phyloP scores from a whole-genome alignment of 2,329 filamentous ascomycete genomes.

The Achaetomium macrosporum region DNA sequence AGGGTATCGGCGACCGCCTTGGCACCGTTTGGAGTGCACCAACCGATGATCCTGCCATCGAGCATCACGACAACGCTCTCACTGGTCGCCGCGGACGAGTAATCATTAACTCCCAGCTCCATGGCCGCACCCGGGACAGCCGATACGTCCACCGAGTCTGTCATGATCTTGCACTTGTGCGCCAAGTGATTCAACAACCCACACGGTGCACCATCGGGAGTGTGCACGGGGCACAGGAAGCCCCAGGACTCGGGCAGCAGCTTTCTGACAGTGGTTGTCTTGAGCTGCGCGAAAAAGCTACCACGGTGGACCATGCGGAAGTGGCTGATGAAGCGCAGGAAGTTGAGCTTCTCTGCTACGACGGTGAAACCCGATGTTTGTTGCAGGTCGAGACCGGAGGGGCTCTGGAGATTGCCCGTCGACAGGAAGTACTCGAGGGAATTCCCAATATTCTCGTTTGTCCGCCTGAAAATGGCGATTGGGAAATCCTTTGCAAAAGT shows the following conservation, averaged over 20 bases:
- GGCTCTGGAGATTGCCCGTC: conserved; percentile 87
- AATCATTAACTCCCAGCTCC: conserved; percentile 71
- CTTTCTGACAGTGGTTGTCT: conserved; percentile 95
- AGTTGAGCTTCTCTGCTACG: conserved; percentile 98
- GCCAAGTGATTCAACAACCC: conserved; percentile 91
- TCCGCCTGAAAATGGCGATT: conserved; percentile 67
- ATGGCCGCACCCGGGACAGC: conserved; percentile 66
- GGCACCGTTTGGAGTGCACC: conserved; percentile 80
- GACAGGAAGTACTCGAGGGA: conserved; percentile 92
- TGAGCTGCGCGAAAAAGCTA: conserved; percentile 96
- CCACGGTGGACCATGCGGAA: conserved; percentile 99
- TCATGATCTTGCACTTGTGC: conserved; percentile 90
- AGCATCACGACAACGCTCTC: conserved; percentile 87
- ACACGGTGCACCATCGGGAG: conserved; percentile 91
- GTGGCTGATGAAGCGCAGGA: conserved; percentile 95
- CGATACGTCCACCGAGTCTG: conserved; percentile 66
- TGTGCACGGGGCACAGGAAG: conserved; percentile 95
- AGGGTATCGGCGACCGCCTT: conserved; percentile 77
- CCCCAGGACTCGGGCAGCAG: conserved; percentile 95
- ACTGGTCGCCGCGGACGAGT: conserved; percentile 70
- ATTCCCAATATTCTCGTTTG: conserved; percentile 83
- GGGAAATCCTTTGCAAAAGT: conserved; percentile 78
- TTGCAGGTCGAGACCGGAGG: conserved; percentile 87
- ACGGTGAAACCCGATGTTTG: conserved; percentile 94
- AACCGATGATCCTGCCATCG: conserved; percentile 84